Base-by-base conservation (phyloP, 2,329 filamentous ascomycete species). In the Fusarium sambucinum region DNA sequence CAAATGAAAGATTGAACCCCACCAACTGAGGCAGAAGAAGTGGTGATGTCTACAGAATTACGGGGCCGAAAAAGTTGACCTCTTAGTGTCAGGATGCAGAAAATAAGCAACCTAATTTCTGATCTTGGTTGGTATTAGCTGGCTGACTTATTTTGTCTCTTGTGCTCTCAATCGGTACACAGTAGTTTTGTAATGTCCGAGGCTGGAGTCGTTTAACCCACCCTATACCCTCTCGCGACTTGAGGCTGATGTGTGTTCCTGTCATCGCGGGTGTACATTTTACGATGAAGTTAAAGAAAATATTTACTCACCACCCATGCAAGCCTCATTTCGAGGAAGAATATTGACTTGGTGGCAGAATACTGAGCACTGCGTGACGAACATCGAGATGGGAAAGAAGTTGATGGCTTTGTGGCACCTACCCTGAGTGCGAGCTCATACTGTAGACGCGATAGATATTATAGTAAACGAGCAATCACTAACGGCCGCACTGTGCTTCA, bases 361-460 rank as follows among this genome's bases (percentile, higher is more conserved):
- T 19, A 6, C 6, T 29, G 7, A 12, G 6, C 6, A 19, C 7
- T 44, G 41, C 11, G 17, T n/a, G 13, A 30, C 17, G 10, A 25
- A n/a, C 7, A 29, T n/a, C 12, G 16, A 14, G 12, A 45, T 30
- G 27, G 16, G 23, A 17, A 27, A 8, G 17, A 45, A 19, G 17
- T 11, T n/a, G 27, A 30, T 30, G n/a, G n/a, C 4, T 45, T 45
- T 30, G 8, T 19, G 42, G 12, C n/a, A 8, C 35, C 12, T 45
- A 44, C 16, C 62, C 66, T 63, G 12, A 8, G 66, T 70, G 57
- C 57, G 57, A 67, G n/a, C 12, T 38, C 16, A 40, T 17, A 68
- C 66, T 59, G 66, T 64, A 14, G 6, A 5, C 1, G 3, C 9
- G 21, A 13, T 6, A 5, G 5, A 1, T 1, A 1, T 6, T 17